Evolutionary conservation across 1,284 basidiomycete genomes (phyloP).

Genomic region (Amylostereum chailletii): DNA sequence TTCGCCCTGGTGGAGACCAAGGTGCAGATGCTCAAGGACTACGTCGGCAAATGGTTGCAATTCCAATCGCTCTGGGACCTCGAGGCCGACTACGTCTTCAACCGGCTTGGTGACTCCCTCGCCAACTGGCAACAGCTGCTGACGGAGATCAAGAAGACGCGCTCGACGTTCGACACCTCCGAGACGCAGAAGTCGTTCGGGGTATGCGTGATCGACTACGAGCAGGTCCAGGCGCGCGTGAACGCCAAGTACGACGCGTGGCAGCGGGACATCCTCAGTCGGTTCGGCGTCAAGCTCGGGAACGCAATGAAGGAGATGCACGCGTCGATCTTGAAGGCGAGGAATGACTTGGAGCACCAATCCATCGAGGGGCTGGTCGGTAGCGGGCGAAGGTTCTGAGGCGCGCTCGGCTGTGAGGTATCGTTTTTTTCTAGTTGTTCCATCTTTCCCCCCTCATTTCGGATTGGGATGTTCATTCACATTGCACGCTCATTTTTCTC

Average conservation of each 20-base stretch:
- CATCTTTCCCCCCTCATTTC: no score
- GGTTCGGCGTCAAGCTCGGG: constrained; percentile 89
- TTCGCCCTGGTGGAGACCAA: constrained; percentile 86
- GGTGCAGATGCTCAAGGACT: constrained; percentile 78
- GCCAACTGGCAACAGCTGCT: constrained; percentile 92
- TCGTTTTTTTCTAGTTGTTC: not conserved
- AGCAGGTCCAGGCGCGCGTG: constrained; percentile 94
- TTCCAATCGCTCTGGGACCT: constrained; percentile 99
- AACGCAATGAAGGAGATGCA: constrained; percentile 97
- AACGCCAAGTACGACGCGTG: constrained; percentile 98
- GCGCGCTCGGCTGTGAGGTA: not conserved
- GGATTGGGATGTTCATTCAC: no score
- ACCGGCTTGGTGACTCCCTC: constrained; percentile 87
- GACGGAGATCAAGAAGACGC: constrained; percentile 92
- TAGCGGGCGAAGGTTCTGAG: constrained; percentile 31
- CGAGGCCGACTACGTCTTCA: constrained; percentile 94
- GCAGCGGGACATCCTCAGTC: constrained; percentile 90
- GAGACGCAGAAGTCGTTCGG: constrained; percentile 90
- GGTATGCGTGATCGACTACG: constrained; percentile 93
- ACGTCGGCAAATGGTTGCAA: constrained; percentile 96
- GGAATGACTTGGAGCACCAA: constrained; percentile 90
- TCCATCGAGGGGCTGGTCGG: constrained; percentile 63
- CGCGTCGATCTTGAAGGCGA: constrained; percentile 82
- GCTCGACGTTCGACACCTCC: constrained; percentile 94
- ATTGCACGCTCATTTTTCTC: no score